A percentile compares a stretch with the other conserved stretches of the same genome.
Conservation (phyloP, 75 land plant species). For the Larix kaempferi region DNA sequence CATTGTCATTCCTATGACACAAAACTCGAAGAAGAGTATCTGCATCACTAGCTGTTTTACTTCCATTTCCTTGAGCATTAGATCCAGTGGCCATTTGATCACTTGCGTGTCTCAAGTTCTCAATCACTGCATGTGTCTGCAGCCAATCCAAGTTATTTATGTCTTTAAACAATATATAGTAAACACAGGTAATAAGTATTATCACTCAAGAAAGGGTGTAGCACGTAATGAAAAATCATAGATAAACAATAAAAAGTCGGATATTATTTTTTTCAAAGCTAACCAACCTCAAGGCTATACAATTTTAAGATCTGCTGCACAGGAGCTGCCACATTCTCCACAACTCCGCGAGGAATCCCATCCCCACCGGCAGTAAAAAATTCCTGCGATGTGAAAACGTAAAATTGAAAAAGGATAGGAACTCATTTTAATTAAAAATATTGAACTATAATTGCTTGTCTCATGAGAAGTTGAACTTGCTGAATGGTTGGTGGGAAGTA, state of each 20-base stretch:
- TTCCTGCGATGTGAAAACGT: constrained; percentile 41
- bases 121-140: constrained; percentile 85
- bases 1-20: constrained; percentile 84
- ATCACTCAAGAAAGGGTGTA: neutral
- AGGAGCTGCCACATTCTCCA: constrained; percentile 78
- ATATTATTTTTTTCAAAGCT: too few relatives aligned
- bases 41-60: constrained; percentile 57
- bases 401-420: constrained; percentile 7
- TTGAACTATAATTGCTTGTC: neutral
- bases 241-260: neutral
- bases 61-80: constrained; percentile 38
- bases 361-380: constrained; percentile 99
- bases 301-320: constrained; percentile 71
- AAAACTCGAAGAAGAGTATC: constrained; percentile 74
- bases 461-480: neutral
- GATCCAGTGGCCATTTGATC: constrained; percentile 44
- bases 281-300: constrained; percentile 75
- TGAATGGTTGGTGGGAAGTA: neutral
- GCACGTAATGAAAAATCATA: neutral
- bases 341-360: constrained; percentile 92
- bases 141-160: constrained; percentile 1
- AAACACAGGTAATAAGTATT: too few relatives aligned
- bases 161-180: neutral
- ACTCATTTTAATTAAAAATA: neutral
- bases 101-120: constrained; percentile 66